Conservation (phyloP, 441 rosid species). For the Syzygium syzygioides region DNA sequence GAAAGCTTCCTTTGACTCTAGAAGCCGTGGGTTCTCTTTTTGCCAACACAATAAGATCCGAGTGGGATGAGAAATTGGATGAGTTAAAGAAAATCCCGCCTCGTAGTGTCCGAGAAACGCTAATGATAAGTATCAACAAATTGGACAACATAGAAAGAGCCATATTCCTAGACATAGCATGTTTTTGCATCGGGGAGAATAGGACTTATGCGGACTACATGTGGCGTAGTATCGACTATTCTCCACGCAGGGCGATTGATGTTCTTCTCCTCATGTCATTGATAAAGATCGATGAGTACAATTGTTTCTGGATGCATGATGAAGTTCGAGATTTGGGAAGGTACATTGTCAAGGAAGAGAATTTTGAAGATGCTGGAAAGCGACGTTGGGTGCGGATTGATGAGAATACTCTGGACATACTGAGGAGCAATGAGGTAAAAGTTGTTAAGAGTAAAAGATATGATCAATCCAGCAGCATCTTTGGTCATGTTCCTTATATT, state of each 20-base stretch:
- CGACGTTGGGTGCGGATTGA: background rate
- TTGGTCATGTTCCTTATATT: accelerated
- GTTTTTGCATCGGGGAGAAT: background rate
- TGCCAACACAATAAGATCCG: accelerated
- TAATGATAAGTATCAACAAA: background rate
- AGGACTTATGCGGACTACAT: too few species aligned
- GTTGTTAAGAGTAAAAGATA: background rate
- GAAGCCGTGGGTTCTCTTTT: background rate
- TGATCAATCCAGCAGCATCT: background rate
- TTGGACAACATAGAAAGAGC: too few species aligned
- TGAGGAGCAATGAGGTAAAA: accelerated
- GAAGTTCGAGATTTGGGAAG: background rate
- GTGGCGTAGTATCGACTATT: too few species aligned
- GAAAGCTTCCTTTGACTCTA: background rate
- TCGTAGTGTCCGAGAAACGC: accelerated
- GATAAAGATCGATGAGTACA: too few species aligned
- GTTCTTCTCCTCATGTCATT: background rate
- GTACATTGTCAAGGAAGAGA: accelerated
- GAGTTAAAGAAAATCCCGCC: accelerated
- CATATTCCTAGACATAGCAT: background rate
- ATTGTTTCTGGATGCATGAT: background rate
- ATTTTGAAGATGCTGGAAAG: background rate
- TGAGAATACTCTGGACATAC: background rate
- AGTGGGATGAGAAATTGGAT: accelerated
- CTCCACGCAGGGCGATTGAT: accelerated